phyloP scores from a whole-genome alignment of 1,284 basidiomycete genomes.

The Malassezia equina region DNA sequence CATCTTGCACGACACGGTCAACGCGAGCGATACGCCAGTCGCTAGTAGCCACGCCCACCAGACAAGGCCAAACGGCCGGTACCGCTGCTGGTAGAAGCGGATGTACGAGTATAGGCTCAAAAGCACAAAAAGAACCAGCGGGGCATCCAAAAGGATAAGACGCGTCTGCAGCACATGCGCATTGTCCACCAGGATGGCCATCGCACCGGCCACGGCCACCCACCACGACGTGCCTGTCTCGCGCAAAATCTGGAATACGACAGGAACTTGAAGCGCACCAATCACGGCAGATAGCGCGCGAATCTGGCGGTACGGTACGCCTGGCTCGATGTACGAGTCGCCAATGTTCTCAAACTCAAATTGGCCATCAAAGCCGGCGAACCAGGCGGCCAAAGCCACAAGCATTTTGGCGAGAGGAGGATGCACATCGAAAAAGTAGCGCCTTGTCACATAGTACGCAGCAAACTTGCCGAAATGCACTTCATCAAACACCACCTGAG shows the following conservation, averaged over 20 bases:
- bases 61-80: conserved; percentile 51
- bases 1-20: conserved; percentile 95
- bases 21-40: conserved; percentile 85
- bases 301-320: conserved; percentile 90
- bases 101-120: conserved; percentile 89
- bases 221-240: conserved; percentile 87
- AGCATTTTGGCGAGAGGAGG: conserved; percentile 58
- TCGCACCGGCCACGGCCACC: conserved; percentile 76
- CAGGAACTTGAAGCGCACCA: conserved; percentile 74
- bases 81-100: conserved; percentile 87
- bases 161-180: conserved; percentile 90
- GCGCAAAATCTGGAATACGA: conserved; percentile 94
- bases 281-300: conserved; percentile 81
- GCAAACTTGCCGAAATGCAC: conserved; percentile 49
- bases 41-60: conserved; percentile 94
- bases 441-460: conserved; percentile 53
- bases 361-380: conserved; percentile 86
- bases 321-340: conserved; percentile 72
- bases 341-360: conserved; percentile 94
- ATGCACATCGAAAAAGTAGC: conserved; percentile 99
- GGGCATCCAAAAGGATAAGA: conserved; percentile 87
- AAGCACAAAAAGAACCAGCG: conserved; percentile 88
- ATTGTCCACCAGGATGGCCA: conserved; percentile 85
- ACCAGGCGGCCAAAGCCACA: conserved; percentile 77
- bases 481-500: conserved; percentile 47